Base-by-base conservation (phyloP, 2,329 filamentous ascomycete genomes). In the Monilinia laxa region DNA sequence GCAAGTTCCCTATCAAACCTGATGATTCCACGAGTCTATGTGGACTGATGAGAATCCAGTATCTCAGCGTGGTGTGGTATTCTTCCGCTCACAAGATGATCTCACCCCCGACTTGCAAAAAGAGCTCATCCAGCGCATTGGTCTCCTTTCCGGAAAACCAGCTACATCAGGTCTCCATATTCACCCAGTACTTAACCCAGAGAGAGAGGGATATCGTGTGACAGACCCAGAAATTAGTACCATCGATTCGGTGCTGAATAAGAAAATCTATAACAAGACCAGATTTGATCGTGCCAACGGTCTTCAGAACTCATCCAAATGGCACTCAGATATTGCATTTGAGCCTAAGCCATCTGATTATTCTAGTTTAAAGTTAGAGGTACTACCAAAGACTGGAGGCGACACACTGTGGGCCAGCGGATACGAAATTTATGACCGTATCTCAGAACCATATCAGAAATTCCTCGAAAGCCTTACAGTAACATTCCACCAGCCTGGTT, bases 11-110 rank as follows among this genome's bases (percentile, higher is more conserved):
- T 10, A 35, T 16, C 0, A 31, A 53, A 18, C 7, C 40, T 9
- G 18, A 54, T 4, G 0, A 16, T 25, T 3, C 18, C 3, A 23
- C 18, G 4, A 52, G 25, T 35, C 20, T 9, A 51, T 10, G n/a
- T 6, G 7, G 18, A 25, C 45, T 60, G n/a, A 58, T 25, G 35
- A 52, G 20, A 35, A 10, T 7, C 14, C 35, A 89, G 87, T 91
- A 71, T 90, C 88, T 1, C 83, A 86, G 68, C 84, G 89, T 1
- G 88, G 88, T 14, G 88, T 91, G 1, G 87, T 90, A 56, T 90
- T 90, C 79, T 89, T 91, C 78, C 85, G 87, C 25, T 81, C 83
- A 23, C 89, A 91, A 69, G 80, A 88, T 73, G 78, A 80, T 57
- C 77, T 90, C 47, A 83, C 82, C 68, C 83, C 87, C 72, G 85